Evolutionary conservation across 768 basidiomycete genomes (phyloP), one percentile per base, ranked within the genome.

Genomic region (Leccinellum rugosiceps): DNA sequence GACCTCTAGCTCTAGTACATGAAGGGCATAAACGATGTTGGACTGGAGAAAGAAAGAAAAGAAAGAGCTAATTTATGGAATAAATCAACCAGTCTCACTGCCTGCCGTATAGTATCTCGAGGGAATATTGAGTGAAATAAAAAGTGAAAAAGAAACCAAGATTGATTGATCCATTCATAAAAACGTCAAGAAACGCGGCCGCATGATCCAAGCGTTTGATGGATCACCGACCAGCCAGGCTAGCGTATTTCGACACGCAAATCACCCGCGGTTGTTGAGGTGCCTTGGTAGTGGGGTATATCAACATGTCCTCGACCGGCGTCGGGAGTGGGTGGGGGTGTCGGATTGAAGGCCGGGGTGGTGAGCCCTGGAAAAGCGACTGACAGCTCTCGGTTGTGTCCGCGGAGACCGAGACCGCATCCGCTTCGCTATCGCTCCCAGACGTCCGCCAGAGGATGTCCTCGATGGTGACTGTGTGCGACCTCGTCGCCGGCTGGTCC

Each of bases 241-340:
- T 73, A 45, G 71, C 71, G 50, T 68, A 61, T 53, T 69, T 63
- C 6, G 71, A 68, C 6, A 72, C 65, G 26, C 61, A 53, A 21
- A 71, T 47, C 35, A 57, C 31, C 46, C 19, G 62, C 26, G 58
- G 49, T 25, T 19, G 56, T 48, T 52, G 64, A 8, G 34, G 50
- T 7, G 45, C 13, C 50, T 61, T 68, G 6, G 45, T 17, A 9
- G 57, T 41, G 11, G 63, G 62, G 63, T 61, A 61, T 57, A 66
- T 61, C 46, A 78, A 59, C 84, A 85, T 86, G 46, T 80, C 72
- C 43, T 76, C 74, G n/a, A 80, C 70, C 10, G 83, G 81, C 63
- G 80, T 82, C 11, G 85, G 85, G 15, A 86, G 75, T 10, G 84
- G 84, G 61, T 81, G 74, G 25, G 79, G 69, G 53, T 15, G 38